Evolutionary conservation across 2,329 filamentous ascomycete genomes (phyloP).

Genomic region (Alternaria sp.): DNA sequence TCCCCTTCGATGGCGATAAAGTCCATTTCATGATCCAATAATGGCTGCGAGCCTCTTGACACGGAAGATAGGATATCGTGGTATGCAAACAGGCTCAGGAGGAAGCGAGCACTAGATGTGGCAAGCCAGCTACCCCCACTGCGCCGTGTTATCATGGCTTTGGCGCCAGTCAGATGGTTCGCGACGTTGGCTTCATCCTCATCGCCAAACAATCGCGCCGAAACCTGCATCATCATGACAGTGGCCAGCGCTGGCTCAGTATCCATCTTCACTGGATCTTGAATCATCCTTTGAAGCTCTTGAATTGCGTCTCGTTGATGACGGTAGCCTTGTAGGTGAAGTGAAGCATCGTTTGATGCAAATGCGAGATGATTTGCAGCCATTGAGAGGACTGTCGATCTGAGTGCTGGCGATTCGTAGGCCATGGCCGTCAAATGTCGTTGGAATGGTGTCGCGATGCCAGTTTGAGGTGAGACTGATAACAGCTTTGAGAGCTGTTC

Average conservation of each 20-base stretch:
- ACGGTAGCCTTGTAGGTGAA: slow-evolving; percentile 33
- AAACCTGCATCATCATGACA: slow-evolving; percentile 45
- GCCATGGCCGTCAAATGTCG: slow-evolving; percentile 38
- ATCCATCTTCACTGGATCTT: slow-evolving; percentile 23
- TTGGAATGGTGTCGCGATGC: slow-evolving; percentile 32
- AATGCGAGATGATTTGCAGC: slow-evolving; percentile 38
- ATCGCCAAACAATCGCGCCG: slow-evolving; percentile 34
- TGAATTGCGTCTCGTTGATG: slow-evolving; percentile 38
- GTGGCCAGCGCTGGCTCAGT: slow-evolving; percentile 36
- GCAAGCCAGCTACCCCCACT: slow-evolving; percentile 7
- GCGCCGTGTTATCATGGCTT: slow-evolving; percentile 37
- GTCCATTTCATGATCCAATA: slow-evolving; percentile 26
- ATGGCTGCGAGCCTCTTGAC: slow-evolving; percentile 32
- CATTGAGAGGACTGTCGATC: slow-evolving; percentile 42
- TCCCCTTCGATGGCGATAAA: slow-evolving; percentile 36
- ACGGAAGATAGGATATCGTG: slow-evolving; percentile 43
- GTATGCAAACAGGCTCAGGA: slow-evolving; percentile 40
- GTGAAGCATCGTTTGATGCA: slow-evolving; percentile 23
- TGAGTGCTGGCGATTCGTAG: slow-evolving; percentile 30
- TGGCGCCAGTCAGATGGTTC: slow-evolving; percentile 39
- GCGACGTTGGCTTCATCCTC: slow-evolving; percentile 33
- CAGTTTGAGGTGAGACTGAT: slow-evolving; percentile 30
- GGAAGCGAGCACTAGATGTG: slow-evolving; percentile 33
- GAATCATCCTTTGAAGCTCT: slow-evolving; percentile 32
- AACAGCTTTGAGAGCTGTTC: slow-evolving; percentile 33